Evolutionary conservation across 1,284 basidiomycete genomes (phyloP), one percentile per base, ranked within the genome.

Genomic region (Heterobasidion annosum): DNA sequence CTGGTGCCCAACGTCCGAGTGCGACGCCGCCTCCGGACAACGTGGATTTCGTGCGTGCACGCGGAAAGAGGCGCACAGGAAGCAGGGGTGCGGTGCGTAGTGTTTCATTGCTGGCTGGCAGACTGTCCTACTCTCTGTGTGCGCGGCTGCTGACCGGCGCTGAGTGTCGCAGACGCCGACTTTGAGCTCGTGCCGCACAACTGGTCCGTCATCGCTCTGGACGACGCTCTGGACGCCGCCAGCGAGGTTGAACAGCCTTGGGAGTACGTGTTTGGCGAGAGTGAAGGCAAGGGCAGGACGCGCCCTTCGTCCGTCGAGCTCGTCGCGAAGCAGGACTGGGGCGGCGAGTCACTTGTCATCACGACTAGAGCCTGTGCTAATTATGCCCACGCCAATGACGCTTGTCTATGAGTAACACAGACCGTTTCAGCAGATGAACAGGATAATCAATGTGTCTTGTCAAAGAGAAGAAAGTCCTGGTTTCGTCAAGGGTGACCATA

Each of bases 181-280:
- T 83, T 79, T 59, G 81, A 81, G 65, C 60, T 82, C 19, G 66
- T 82, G 13, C 76, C 78, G 5, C 69, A 67, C 45, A 63, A 77
- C 34, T 76, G 72, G 34, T 71, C 74, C 37, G 81, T 83, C 51
- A 78, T 83, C 56, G 78, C 71, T 32, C 68, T 83, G 44, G 79
- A 81, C 60, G 79, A 81, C 32, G 63, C 63, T 25, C 67, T 71
- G 43, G 58, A 68, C 15, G 59, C 58, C 15, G 64, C 62, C 18
- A 59, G 58, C 18, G 66, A 66, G 45, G 58, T 73, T 16, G 78
- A 81, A 57, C 79, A 83, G 59, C 73, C 77, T 43, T 83, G 81
- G 81, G 79, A 82, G 59, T 73, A 77, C 62, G 65, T 82, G 54
- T 68, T 68, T 42, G 70, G 70, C 34, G 71, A 69, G 49, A 71